Base-by-base conservation (phyloP, 2,329 filamentous ascomycete species). In the Diaporthe humulicola region DNA sequence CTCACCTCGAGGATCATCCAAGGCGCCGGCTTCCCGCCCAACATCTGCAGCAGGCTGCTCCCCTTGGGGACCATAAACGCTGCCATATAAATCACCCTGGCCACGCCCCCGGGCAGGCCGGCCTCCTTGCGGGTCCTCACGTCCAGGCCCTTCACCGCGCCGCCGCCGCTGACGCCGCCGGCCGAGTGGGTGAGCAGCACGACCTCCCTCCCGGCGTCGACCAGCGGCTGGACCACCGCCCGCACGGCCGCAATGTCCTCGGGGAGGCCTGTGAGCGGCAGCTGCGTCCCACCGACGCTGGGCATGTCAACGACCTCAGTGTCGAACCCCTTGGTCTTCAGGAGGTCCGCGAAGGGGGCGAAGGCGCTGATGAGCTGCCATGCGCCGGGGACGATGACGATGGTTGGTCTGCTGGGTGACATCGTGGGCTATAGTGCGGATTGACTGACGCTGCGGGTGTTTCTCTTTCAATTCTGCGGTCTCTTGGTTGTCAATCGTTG, bases 121-220 rank as follows among this genome's bases (percentile, higher is more conserved):
- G 78, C 77, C 0, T 74, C 76, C 38, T 78, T 75, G 12, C 85
- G 80, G 28, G 83, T 77, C 48, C 79, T 79, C 64, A 84, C 81
- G 3, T 82, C 80, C 1, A 84, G 78, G 0, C 83, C 83, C 17
- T 79, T 76, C 12, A 87, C 77, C 0, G 84, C 86, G 60, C 83
- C 83, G 38, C 81, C 80, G 10, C 81, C 83, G 2, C 86, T 79
- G 1, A 85, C 78, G 19, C 86, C 86, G n/a, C 84, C 83, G 79
- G 86, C 87, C 3, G 84, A 87, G 76, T 88, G 86, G 6, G 82
- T 80, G 7, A 85, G 77, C 2, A 88, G 81, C 0, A 87, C 77
- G 19, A 88, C 82, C 38, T 87, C 80, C 60, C 85, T 84, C 22
- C 83, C 83, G 4, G 78, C 73, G 28, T 83, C 81, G 8, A 80